A percentile compares a stretch with the other conserved stretches of the same genome.
phyloP scores from a whole-genome alignment of 352 stramenopile genomes.

The Phytophthora idaei region DNA sequence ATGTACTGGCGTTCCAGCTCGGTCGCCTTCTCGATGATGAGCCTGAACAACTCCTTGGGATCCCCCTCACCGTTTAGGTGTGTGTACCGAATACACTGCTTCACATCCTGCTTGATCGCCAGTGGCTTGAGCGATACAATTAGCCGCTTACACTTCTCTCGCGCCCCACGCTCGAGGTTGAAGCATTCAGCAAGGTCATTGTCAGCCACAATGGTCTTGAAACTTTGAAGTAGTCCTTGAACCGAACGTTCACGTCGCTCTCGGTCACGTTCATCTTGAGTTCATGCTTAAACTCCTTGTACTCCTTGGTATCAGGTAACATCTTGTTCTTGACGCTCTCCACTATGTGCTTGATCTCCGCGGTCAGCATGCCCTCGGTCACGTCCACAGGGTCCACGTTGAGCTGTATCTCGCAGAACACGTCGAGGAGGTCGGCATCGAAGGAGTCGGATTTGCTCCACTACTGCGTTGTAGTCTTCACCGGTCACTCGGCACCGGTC shows the following conservation, averaged over 20 bases:
- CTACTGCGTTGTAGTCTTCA: not conserved
- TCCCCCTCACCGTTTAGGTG: not conserved
- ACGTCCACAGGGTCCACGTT: not conserved
- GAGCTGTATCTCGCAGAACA: conserved; percentile 1
- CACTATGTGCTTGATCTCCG: conserved; percentile 2
- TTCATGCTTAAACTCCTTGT: not conserved
- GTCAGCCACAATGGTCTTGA: not conserved
- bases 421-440: not conserved
- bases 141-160: not conserved
- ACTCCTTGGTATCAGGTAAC: conserved; percentile 5
- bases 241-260: not conserved
- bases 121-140: not conserved
- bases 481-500: not conserved
- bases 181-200: conserved; percentile 1
- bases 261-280: conserved; percentile 1
- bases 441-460: not conserved
- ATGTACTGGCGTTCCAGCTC: conserved; percentile 7
- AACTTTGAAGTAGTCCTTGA: conserved; percentile 3
- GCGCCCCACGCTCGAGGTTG: too few species aligned
- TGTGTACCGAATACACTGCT: conserved; percentile 10
- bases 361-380: not conserved
- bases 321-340: not conserved
- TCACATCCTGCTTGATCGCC: not conserved
- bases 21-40: conserved; percentile 15
- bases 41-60: conserved; percentile 5